Evolutionary conservation across 257 asterid species (phyloP), one percentile per base, ranked within the genome.

Genomic region (Avicennia marina): DNA sequence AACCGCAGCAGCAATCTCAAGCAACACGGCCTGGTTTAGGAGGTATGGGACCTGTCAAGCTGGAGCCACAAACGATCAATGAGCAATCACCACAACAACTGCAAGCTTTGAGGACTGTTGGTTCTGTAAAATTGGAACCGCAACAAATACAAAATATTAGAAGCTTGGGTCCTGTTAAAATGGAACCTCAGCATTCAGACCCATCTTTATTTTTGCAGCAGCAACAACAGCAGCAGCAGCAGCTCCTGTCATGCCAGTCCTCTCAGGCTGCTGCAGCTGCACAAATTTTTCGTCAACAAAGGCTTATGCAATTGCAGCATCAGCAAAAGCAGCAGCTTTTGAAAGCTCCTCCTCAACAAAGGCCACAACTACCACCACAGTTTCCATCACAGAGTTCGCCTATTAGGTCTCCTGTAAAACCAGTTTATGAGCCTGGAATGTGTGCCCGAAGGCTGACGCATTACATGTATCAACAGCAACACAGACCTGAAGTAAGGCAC

Each of bases 391-490:
- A 83, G 75, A 91, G 64, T 70, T 50, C 78, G 65, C 75, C 89
- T 17, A 32, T 56, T 38, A 80, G 95, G 67, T 50, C 95, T 59
- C 84, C 94, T 7, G 75, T 44, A 20, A 91, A 84, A 62, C 85
- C 95, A 2, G 78, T 77, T 2, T 91, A 91, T 54, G 98, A 91
- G 79, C 98, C 98, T 25, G 98, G 98, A 59, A 91, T 79, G 94
- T 81, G 98, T 69, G 98, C 98, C 34, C 80, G 95, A 2, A 77
- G 98, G 75, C 77, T 91, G 68, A 91, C 98, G 1, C 93, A 88
- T 78, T 91, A 91, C 70, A 83, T 91, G 95, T 83, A 88, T 70
- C 98, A 88, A 78, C 98, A 91, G 47, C 97, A 85, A 56, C 95
- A 83, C 58, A 85, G 98, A 68, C 95, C 98, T 66, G 94, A 85